A percentile compares a stretch with the other conserved stretches of the same genome.
phyloP scores from a whole-genome alignment of 306 rosid genomes.

The Trichosanthes truncata region DNA sequence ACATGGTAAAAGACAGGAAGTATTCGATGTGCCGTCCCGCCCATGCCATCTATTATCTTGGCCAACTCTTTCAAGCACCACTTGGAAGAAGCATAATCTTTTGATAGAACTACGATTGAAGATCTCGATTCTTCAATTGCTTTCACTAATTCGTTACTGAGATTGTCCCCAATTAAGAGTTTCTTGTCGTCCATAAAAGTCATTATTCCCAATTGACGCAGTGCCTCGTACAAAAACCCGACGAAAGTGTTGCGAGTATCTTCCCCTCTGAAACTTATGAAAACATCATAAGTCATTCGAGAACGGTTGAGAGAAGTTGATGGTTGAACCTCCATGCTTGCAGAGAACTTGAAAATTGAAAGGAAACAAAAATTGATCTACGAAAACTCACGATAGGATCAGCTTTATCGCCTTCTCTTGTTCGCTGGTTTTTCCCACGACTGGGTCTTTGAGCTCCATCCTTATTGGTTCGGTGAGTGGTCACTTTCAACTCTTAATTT shows the following conservation, averaged over 20 bases:
- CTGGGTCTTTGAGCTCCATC: no score
- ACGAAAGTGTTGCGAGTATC: neutral
- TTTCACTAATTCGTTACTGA: neutral
- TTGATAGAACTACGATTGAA: neutral
- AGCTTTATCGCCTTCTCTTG: neutral
- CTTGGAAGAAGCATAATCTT: constrained; percentile 3
- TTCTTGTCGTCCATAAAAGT: neutral
- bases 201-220: neutral
- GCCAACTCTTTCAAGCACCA: constrained; percentile 11
- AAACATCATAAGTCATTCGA: neutral
- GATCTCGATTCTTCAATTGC: neutral
- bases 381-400: neutral
- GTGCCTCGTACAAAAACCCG: neutral
- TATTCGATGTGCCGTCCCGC: neutral
- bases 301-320: neutral
- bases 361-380: no score
- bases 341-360: no score
- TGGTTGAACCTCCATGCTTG: neutral
- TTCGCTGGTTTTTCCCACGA: no score
- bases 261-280: neutral
- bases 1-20: constrained; percentile 10
- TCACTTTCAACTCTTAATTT: no score
- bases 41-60: neutral
- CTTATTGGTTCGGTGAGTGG: no score
- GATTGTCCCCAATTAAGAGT: neutral